Percentiles rank a stretch among this genome's conserved stretches.
Conservation (phyloP, 352 stramenopile genomes). For the Globisporangium barbulae region DNA sequence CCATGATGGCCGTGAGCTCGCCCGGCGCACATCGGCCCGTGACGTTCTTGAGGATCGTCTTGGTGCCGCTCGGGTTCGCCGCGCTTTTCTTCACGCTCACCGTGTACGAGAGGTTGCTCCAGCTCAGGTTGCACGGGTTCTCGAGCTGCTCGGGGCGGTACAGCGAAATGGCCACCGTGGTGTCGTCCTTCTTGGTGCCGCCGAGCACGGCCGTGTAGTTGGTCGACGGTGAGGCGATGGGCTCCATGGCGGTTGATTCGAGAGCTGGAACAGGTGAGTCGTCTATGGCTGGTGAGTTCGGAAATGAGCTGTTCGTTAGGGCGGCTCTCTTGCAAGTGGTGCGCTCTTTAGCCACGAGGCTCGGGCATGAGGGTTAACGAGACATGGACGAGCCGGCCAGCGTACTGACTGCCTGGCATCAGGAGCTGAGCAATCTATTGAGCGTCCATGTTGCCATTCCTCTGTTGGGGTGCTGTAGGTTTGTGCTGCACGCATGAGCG, state of each 20-base stretch:
- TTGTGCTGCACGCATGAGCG: too few species aligned
- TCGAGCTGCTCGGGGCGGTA: background rate
- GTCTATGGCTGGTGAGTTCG: background rate
- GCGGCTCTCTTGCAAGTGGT: too few species aligned
- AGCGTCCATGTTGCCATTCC: too few species aligned
- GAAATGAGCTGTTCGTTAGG: background rate
- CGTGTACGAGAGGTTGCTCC: constrained; percentile 62
- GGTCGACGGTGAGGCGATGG: background rate
- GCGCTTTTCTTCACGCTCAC: constrained; percentile 34
- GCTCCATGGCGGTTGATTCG: background rate
- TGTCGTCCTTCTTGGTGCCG: background rate
- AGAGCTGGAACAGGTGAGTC: background rate
- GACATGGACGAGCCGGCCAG: too few species aligned
- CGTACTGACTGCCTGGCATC: too few species aligned
- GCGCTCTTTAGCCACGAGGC: too few species aligned
- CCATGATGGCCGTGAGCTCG: constrained; percentile 69
- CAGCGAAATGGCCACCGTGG: background rate
- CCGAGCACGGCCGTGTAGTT: constrained; percentile 4
- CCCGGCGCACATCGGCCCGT: constrained; percentile 51
- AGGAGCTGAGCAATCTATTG: too few species aligned
- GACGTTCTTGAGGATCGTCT: constrained; percentile 49
- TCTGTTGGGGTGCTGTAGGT: too few species aligned
- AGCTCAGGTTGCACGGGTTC: constrained; percentile 58
- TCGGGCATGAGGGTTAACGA: too few species aligned
- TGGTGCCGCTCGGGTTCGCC: constrained; percentile 11